These are phyloP conservation scores for Eutrema salsugineum DNA, from an alignment of 441 rosid species.

Conservation along the genomic window DNA sequence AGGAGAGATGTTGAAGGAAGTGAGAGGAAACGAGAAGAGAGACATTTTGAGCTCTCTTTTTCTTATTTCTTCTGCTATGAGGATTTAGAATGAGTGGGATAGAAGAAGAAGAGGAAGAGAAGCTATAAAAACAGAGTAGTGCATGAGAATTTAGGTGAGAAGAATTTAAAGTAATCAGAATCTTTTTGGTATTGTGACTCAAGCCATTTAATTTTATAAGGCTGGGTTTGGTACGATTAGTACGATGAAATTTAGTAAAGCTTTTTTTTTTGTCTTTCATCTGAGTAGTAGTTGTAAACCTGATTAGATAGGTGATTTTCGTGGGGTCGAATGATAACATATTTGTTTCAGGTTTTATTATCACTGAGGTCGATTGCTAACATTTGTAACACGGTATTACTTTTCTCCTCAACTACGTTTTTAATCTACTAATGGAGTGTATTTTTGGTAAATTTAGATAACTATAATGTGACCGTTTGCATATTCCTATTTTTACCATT, in stretches of 20 bases:
- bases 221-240: constrained; percentile 11
- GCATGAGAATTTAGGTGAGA: constrained; percentile 31
- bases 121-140: constrained; percentile 27
- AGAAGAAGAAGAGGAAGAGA: neutral
- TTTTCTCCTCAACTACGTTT: no score
- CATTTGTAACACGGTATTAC: no score
- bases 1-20: constrained; percentile 19
- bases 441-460: no score
- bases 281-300: neutral
- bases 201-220: constrained; percentile 1
- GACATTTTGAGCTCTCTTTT: constrained; percentile 16
- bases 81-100: constrained; percentile 2
- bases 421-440: no score
- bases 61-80: neutral
- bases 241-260: neutral
- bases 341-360: neutral
- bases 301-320: neutral
- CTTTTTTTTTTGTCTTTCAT: neutral
- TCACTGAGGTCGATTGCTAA: neutral
- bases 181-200: constrained; percentile 3
- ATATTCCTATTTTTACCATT: no score
- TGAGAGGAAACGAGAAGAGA: neutral
- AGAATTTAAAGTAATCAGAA: neutral
- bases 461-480: no score
- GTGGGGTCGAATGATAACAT: neutral